These are phyloP conservation scores for Aureobasidium mangrovei DNA, from an alignment of 2,329 filamentous ascomycete genomes.

Conservation along the genomic window DNA sequence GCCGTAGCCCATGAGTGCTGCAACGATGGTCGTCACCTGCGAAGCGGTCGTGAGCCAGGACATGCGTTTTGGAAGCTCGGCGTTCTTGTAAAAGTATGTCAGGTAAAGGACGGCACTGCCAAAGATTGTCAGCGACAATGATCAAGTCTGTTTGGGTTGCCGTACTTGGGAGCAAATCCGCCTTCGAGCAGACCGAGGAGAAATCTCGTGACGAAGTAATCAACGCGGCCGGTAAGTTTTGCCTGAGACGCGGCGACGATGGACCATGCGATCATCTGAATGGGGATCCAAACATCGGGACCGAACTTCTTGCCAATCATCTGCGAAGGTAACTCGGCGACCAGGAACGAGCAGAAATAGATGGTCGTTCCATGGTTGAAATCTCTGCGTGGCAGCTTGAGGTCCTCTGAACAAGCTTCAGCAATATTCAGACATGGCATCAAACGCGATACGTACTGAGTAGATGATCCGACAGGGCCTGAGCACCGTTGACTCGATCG, in stretches of 20 bases:
- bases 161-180: constrained; percentile 22
- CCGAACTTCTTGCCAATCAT: constrained; percentile 45
- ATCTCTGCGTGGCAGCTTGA: constrained; percentile 39
- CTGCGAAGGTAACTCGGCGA: constrained; percentile 22
- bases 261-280: constrained; percentile 30
- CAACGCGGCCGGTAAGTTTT: constrained; percentile 26
- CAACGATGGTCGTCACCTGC: constrained; percentile 24
- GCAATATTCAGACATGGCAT: neutral
- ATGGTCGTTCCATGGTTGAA: constrained; percentile 36
- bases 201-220: constrained; percentile 20
- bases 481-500: too few species aligned
- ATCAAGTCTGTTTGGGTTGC: constrained; percentile 17
- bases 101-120: constrained; percentile 30
- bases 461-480: too few species aligned
- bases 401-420: constrained; percentile 35
- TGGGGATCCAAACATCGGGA: constrained; percentile 36
- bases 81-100: constrained; percentile 35
- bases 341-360: constrained; percentile 35
- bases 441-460: neutral
- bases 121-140: constrained; percentile 18
- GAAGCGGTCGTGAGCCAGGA: constrained; percentile 34
- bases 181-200: constrained; percentile 27
- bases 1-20: constrained; percentile 24
- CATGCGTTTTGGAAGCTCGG: constrained; percentile 34
- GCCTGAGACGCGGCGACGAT: constrained; percentile 31